A percentile compares a stretch with the other conserved stretches of the same genome.
phyloP scores from a whole-genome alignment of 345 rosid genomes.

The Angophora floribunda region DNA sequence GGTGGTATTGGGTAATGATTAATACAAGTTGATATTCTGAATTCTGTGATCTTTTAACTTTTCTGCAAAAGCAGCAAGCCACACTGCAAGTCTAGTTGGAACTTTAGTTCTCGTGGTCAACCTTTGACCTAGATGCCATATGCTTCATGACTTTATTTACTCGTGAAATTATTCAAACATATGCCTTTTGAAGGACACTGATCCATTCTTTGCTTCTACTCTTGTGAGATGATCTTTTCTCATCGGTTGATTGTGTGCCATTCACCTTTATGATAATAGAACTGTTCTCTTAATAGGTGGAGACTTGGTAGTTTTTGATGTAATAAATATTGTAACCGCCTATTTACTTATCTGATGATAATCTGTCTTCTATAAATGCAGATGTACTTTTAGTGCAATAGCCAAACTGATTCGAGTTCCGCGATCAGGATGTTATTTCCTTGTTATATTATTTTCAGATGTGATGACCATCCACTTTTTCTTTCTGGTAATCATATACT shows the following conservation, averaged over 20 bases:
- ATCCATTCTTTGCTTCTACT: neutral
- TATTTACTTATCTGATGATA: neutral
- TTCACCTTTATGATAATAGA: neutral
- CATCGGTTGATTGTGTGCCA: neutral
- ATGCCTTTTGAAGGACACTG: neutral
- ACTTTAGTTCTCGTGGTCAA: neutral
- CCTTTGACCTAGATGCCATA: neutral
- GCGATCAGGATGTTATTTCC: conserved; percentile 89
- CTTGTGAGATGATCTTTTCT: neutral
- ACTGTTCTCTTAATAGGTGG: neutral
- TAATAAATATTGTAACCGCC: neutral
- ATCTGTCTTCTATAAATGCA: conserved; percentile 16
- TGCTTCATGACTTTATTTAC: neutral
- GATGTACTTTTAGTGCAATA: conserved; percentile 89
- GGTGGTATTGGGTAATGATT: neutral
- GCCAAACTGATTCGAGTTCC: conserved; percentile 68
- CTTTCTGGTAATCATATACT: conserved; percentile 56
- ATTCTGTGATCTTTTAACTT: neutral
- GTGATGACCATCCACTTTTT: conserved; percentile 96
- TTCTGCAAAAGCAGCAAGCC: neutral
- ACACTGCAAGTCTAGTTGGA: neutral
- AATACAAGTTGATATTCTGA: neutral
- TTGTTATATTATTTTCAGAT: conserved; percentile 82
- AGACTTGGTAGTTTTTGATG: neutral
- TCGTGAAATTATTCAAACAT: neutral